These are phyloP conservation scores for Nephelium lappaceum DNA, from an alignment of 345 rosid genomes.

Conservation along the genomic window DNA sequence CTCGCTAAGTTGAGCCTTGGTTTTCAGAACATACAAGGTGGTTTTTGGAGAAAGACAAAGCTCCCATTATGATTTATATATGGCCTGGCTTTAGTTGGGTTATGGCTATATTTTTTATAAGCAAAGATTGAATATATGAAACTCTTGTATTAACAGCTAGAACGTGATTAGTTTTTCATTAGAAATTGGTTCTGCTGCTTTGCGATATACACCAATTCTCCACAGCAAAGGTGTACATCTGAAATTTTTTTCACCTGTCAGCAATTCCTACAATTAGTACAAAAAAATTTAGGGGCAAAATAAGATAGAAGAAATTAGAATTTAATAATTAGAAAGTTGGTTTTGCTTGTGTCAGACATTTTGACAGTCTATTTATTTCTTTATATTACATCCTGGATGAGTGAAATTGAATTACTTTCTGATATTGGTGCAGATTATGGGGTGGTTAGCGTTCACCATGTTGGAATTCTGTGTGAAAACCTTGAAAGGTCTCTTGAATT, in stretches of 20 bases:
- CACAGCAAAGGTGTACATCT: neutral
- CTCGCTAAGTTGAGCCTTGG: neutral
- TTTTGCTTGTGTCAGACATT: neutral
- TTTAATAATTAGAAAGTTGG: neutral
- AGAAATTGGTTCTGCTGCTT: neutral
- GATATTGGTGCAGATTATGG: constrained; percentile 67
- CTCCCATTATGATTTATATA: neutral
- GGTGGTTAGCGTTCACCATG: constrained; percentile 82
- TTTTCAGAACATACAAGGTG: neutral
- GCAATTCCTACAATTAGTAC: neutral
- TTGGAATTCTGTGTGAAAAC: constrained; percentile 81
- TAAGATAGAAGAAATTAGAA: neutral
- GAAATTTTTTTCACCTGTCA: neutral
- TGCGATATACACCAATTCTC: neutral
- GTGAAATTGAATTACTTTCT: neutral
- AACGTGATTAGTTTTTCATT: neutral
- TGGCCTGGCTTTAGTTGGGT: neutral
- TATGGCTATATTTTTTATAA: neutral
- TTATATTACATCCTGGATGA: neutral
- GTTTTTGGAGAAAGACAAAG: neutral
- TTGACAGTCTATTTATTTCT: neutral
- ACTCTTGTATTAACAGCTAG: neutral
- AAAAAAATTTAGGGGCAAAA: neutral
- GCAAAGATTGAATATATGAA: neutral
- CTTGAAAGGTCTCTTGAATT: constrained; percentile 85